Conservation (phyloP, 108 stramenopile species). For the Conticribra guillardii region DNA sequence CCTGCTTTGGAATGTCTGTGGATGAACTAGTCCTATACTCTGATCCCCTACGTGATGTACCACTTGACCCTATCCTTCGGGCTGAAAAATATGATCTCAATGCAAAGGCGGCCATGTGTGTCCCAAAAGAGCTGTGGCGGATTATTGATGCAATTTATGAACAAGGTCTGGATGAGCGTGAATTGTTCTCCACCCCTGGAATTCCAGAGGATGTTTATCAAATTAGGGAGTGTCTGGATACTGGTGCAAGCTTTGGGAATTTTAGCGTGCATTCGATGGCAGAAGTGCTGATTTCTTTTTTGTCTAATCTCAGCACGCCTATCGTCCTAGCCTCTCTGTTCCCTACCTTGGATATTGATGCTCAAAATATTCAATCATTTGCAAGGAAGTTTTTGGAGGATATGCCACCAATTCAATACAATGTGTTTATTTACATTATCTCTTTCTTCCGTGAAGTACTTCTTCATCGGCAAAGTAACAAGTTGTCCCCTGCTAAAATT, state of each 20-base stretch:
- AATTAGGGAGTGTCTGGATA: conserved; percentile 92
- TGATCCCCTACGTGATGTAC: conserved; percentile 88
- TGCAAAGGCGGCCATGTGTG: conserved; percentile 75
- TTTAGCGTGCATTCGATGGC: conserved; percentile 83
- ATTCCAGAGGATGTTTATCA: conserved; percentile 73
- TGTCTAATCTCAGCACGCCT: conserved; percentile 82
- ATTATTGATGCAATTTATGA: conserved; percentile 93
- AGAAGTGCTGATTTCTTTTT: conserved; percentile 78
- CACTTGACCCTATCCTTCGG: conserved; percentile 80
- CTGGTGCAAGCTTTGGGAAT: conserved; percentile 69
- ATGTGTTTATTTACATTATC: conserved; percentile 96
- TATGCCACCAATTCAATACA: conserved; percentile 93
- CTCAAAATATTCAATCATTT: conserved; percentile 78
- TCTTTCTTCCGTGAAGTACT: conserved; percentile 95
- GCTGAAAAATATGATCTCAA: conserved; percentile 69
- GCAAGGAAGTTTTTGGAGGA: conserved; percentile 86
- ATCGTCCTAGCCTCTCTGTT: conserved; percentile 81
- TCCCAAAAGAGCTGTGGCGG: conserved; percentile 97
- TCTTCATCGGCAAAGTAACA: conserved; percentile 68
- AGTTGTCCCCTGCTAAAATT: conserved; percentile 76
- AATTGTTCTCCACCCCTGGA: conserved; percentile 85
- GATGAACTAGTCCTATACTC: conserved; percentile 89
- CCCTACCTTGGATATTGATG: conserved; percentile 86
- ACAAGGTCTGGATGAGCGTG: conserved; percentile 81
- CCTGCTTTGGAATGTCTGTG: conserved; percentile 93